phyloP scores from a whole-genome alignment of 176 grass and related monocot species.

The Neostapfia colusana region DNA sequence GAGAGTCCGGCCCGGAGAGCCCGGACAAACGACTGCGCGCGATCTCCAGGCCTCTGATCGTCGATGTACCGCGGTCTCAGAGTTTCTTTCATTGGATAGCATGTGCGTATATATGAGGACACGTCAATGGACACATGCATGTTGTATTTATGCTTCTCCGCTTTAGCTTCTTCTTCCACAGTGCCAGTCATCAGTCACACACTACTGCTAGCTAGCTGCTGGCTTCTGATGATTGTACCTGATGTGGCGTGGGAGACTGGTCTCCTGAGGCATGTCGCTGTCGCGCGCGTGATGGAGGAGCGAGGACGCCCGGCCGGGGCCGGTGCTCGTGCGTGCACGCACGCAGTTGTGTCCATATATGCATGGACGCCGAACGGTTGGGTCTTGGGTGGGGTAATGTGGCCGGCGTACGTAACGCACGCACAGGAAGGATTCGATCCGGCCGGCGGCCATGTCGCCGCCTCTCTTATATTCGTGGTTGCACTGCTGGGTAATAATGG shows the following conservation, averaged over 20 bases:
- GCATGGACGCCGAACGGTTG: not conserved
- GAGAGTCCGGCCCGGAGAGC: constrained; percentile 18
- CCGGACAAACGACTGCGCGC: constrained; percentile 12
- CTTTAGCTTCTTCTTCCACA: too few species aligned
- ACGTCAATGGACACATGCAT: too few species aligned
- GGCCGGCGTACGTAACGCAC: not conserved
- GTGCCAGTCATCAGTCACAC: too few species aligned
- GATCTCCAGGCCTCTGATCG: too few species aligned
- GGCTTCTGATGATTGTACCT: not conserved
- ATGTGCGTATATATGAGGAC: too few species aligned
- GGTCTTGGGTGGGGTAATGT: not conserved
- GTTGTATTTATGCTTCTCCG: too few species aligned
- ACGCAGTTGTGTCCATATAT: not conserved
- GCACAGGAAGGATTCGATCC: not conserved
- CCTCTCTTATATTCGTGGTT: not conserved
- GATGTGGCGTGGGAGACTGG: not conserved
- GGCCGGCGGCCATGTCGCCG: not conserved
- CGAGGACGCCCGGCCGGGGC: not conserved
- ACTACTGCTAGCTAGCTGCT: not conserved
- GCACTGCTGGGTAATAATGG: not conserved
- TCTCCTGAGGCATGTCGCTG: not conserved
- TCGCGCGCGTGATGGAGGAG: too few species aligned
- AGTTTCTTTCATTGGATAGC: too few species aligned
- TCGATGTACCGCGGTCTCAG: too few species aligned
- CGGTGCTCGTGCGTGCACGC: not conserved